Percentiles rank a stretch among this genome's conserved stretches.
These are phyloP conservation scores for Chlorella variabilis DNA, from an alignment of 163 green algal species.

Conservation along the genomic window DNA sequence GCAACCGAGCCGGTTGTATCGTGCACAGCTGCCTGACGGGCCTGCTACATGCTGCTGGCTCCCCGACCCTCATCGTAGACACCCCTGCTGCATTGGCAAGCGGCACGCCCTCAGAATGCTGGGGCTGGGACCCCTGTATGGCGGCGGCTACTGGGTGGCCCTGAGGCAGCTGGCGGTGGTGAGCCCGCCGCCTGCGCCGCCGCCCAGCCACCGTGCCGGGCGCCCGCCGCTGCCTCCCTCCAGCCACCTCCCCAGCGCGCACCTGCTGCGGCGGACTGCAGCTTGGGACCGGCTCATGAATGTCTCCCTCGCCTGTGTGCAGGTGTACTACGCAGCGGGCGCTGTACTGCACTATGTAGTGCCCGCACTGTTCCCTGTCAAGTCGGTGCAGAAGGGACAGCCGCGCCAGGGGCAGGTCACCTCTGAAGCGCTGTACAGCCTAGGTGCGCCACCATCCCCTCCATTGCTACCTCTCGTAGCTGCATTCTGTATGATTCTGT, in stretches of 20 bases:
- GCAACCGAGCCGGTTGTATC: too few relatives aligned
- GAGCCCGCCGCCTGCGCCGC: not conserved
- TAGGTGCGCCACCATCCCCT: constrained; percentile 67
- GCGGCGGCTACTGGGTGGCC: constrained; percentile 60
- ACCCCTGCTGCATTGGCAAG: too few relatives aligned
- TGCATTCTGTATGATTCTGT: too few relatives aligned
- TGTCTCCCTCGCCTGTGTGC: not conserved
- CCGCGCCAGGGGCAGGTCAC: constrained; percentile 56
- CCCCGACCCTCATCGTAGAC: too few relatives aligned
- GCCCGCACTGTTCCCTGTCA: constrained; percentile 57
- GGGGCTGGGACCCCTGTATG: constrained; percentile 10
- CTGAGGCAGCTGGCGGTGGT: constrained; percentile 55
- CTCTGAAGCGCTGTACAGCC: constrained; percentile 67
- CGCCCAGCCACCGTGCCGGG: not conserved
- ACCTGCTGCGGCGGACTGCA: too few relatives aligned
- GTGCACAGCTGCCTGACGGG: too few relatives aligned
- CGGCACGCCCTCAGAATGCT: too few relatives aligned
- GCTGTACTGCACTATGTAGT: constrained; percentile 75
- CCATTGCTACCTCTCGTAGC: too few relatives aligned
- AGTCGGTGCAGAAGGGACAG: constrained; percentile 65
- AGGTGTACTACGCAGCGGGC: constrained; percentile 78
- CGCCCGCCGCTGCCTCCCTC: not conserved
- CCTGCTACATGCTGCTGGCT: too few relatives aligned
- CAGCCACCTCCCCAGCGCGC: too few relatives aligned
- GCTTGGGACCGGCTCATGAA: too few relatives aligned